phyloP scores from a whole-genome alignment of 768 basidiomycete genomes.

The Termitomyces sp. region DNA sequence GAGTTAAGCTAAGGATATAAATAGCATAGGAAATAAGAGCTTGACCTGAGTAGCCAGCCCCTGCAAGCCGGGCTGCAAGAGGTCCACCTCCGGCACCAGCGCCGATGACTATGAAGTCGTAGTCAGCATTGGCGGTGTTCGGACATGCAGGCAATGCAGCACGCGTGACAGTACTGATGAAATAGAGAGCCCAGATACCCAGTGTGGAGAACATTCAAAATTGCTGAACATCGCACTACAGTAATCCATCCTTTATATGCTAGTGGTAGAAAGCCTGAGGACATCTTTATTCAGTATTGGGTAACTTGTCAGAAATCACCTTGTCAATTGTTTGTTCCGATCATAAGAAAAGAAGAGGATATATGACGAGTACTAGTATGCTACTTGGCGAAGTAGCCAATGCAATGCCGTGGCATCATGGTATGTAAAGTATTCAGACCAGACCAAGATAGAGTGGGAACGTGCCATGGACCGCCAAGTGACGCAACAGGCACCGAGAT shows the following conservation, averaged over 20 bases:
- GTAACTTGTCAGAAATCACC: too few relatives aligned
- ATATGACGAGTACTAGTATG: too few relatives aligned
- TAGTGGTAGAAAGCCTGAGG: neutral
- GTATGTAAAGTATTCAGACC: too few relatives aligned
- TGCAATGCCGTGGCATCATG: too few relatives aligned
- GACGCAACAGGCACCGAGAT: too few relatives aligned
- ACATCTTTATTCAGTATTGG: too few relatives aligned
- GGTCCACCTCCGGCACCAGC: constrained; percentile 23
- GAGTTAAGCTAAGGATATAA: neutral
- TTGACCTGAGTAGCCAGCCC: constrained; percentile 19
- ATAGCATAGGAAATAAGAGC: neutral
- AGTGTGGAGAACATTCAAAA: neutral
- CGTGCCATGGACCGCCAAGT: too few relatives aligned
- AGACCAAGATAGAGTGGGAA: too few relatives aligned
- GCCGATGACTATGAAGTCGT: constrained; percentile 22
- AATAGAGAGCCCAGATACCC: neutral
- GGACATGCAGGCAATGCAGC: constrained; percentile 9
- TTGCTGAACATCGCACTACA: neutral
- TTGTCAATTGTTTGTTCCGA: too few relatives aligned
- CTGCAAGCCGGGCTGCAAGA: constrained; percentile 19
- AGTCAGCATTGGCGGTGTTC: constrained; percentile 9
- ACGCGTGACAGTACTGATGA: neutral
- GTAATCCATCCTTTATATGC: neutral
- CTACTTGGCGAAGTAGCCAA: too few relatives aligned
- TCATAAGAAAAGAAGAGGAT: too few relatives aligned